Percentiles rank a stretch among this genome's conserved stretches.
These are phyloP conservation scores for Quercus agrifolia DNA, from an alignment of 306 rosid species.

Conservation along the genomic window DNA sequence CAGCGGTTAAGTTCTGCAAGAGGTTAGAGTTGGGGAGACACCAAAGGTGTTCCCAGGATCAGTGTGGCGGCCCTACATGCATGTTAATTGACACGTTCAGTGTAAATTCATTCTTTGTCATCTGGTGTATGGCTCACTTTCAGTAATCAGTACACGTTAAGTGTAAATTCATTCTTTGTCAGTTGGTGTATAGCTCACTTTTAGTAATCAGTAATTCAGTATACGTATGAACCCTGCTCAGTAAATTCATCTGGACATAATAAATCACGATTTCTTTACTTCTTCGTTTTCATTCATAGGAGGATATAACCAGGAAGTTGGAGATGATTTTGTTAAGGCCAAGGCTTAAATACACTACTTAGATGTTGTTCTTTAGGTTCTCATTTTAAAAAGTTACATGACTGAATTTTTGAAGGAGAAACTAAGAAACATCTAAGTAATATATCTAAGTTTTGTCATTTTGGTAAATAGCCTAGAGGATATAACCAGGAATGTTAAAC, in stretches of 20 bases:
- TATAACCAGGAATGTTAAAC: too few relatives aligned
- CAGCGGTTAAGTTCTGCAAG: conserved; percentile 43
- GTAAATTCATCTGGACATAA: not conserved
- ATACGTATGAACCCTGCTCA: not conserved
- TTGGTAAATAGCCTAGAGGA: too few relatives aligned
- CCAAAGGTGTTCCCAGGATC: not conserved
- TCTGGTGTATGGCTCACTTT: conserved; percentile 22
- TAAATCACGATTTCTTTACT: not conserved
- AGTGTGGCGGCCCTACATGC: not conserved
- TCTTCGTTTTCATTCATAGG: too few relatives aligned
- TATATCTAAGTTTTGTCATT: too few relatives aligned
- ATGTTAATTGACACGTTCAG: not conserved
- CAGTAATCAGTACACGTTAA: not conserved
- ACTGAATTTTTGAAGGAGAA: too few relatives aligned
- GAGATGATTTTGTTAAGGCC: too few relatives aligned
- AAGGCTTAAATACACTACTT: too few relatives aligned
- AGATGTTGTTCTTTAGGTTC: accelerated
- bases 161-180: conserved; percentile 8
- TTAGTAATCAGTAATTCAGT: not conserved
- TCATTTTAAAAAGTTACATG: accelerated
- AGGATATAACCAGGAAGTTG: too few relatives aligned
- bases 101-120: conserved; percentile 10
- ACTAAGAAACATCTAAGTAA: too few relatives aligned
- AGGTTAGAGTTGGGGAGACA: conserved; percentile 19
- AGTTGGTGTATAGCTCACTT: conserved; percentile 20